Conservation (phyloP, 352 stramenopile genomes). For the Globisporangium viniferum region DNA sequence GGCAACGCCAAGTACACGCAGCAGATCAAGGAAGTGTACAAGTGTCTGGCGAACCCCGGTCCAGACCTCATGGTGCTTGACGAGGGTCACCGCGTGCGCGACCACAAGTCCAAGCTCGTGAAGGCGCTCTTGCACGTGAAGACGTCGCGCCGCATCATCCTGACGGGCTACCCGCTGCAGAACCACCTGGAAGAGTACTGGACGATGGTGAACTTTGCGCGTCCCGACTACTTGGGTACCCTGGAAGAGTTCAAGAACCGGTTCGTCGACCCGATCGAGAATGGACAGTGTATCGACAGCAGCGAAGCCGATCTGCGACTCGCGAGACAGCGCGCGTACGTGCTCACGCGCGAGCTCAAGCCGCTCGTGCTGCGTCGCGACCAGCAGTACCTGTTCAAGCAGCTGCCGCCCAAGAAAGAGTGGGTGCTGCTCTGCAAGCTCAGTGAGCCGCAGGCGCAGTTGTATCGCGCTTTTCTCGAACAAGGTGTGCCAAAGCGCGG, state of each 20-base stretch:
- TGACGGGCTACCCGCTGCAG: conserved; percentile 95
- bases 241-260: conserved; percentile 88
- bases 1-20: conserved; percentile 58
- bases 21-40: conserved; percentile 64
- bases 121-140: conserved; percentile 79
- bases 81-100: conserved; percentile 86
- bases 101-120: conserved; percentile 90
- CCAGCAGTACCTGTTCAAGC: conserved; percentile 78
- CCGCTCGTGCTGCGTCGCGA: conserved; percentile 83
- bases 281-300: conserved; percentile 81
- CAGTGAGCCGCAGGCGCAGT: conserved; percentile 58
- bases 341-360: conserved; percentile 81
- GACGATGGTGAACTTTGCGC: conserved; percentile 91
- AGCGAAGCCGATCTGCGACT: conserved; percentile 64
- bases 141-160: conserved; percentile 87
- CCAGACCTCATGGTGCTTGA: conserved; percentile 87
- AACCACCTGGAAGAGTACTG: conserved; percentile 95
- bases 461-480: conserved; percentile 77
- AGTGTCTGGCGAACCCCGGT: conserved; percentile 62
- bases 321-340: conserved; percentile 69
- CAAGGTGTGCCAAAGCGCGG: conserved; percentile 54
- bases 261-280: conserved; percentile 89
- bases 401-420: conserved; percentile 87
- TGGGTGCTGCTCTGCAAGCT: conserved; percentile 86
- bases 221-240: conserved; percentile 74